Percentiles rank a stretch among this genome's conserved stretches.
These are phyloP conservation scores for Aspergillus fumigatus DNA, from an alignment of 2,329 filamentous ascomycete species.

Conservation along the genomic window DNA sequence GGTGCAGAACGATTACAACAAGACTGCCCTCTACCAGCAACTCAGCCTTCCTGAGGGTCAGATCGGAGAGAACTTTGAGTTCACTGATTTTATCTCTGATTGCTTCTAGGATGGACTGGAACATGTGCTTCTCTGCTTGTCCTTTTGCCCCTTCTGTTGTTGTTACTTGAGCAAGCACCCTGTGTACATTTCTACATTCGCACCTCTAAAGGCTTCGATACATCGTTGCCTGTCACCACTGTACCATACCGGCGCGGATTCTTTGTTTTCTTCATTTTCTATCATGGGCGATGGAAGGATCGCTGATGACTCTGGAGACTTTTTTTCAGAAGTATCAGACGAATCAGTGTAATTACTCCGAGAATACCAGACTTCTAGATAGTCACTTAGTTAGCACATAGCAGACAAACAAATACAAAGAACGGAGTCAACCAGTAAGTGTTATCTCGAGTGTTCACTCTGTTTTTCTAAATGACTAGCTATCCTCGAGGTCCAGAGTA, in stretches of 20 bases:
- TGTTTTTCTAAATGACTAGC: not conserved
- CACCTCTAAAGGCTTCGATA: not conserved
- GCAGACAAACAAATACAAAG: not conserved
- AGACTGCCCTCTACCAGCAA: constrained; percentile 4
- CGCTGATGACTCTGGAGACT: not conserved
- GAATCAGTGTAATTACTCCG: not conserved
- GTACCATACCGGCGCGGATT: not conserved
- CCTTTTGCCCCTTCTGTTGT: not conserved
- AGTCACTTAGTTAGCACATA: not conserved
- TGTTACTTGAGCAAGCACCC: not conserved
- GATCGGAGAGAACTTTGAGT: constrained; percentile 14
- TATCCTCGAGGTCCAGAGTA: not conserved
- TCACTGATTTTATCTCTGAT: constrained; percentile 16
- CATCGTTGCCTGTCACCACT: not conserved
- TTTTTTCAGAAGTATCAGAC: not conserved
- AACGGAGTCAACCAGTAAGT: not conserved
- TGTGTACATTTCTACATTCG: not conserved
- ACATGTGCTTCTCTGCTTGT: not conserved
- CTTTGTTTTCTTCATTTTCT: not conserved
- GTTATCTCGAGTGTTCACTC: not conserved
- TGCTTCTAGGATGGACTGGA: constrained; percentile 8
- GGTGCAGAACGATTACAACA: constrained; percentile 9
- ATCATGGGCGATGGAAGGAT: not conserved
- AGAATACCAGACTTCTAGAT: not conserved
- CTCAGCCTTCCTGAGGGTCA: constrained; percentile 4